phyloP scores from a whole-genome alignment of 2,329 filamentous ascomycete species.

The Didymella glomerata region DNA sequence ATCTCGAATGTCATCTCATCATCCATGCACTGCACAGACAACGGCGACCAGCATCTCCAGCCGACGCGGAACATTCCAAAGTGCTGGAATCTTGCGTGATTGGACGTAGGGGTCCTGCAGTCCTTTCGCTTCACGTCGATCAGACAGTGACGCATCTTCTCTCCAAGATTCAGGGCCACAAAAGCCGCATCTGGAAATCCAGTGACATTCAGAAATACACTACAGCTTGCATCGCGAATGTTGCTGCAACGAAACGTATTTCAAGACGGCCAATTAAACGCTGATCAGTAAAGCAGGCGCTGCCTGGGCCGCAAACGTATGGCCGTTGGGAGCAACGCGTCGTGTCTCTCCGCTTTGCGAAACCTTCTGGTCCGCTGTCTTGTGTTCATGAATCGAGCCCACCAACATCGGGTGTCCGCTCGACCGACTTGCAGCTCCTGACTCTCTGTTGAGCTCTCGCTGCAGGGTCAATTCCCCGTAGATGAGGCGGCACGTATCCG shows the following conservation, averaged over 20 bases:
- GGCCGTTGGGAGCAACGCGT: conserved; percentile 1
- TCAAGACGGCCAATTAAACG: background rate
- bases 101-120: conserved; percentile 1
- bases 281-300: conserved; percentile 1
- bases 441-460: background rate
- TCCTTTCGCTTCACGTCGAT: conserved; percentile 18
- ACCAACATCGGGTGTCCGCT: background rate
- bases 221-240: background rate
- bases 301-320: conserved; percentile 14
- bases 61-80: conserved; percentile 2
- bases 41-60: background rate
- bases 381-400: background rate
- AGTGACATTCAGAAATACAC: conserved; percentile 9
- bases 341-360: background rate
- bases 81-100: conserved; percentile 11
- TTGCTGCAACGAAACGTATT: background rate
- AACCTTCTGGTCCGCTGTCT: background rate
- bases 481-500: conserved; percentile 1
- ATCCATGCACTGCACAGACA: conserved; percentile 16
- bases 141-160: conserved; percentile 4
- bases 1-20: conserved; percentile 9
- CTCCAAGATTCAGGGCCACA: background rate
- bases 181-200: conserved; percentile 11
- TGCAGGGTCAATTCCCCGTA: background rate
- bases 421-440: conserved; percentile 3